Conservation (phyloP, 2,329 filamentous ascomycete species). For the Epicoccum sorghinum region DNA sequence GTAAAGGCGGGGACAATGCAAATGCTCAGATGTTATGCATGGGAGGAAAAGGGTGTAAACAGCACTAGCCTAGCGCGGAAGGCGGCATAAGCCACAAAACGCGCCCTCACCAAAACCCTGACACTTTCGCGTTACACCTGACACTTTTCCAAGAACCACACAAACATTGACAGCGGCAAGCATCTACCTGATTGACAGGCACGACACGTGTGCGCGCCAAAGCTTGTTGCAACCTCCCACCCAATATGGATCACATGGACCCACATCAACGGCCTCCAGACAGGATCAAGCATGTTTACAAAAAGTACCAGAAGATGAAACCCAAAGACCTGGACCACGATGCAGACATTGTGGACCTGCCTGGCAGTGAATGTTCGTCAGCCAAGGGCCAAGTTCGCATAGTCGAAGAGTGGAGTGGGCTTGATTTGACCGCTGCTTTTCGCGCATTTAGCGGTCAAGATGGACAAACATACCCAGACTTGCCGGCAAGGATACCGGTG, state of each 20-base stretch:
- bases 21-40: constrained; percentile 29
- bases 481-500: constrained; percentile 42
- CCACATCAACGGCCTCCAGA: constrained; percentile 80
- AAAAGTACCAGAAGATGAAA: constrained; percentile 70
- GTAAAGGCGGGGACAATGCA: constrained; percentile 18
- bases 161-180: not conserved
- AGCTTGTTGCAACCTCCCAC: not conserved
- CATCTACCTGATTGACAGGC: not conserved
- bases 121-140: constrained; percentile 13
- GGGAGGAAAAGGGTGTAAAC: constrained; percentile 31
- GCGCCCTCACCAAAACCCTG: constrained; percentile 17
- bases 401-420: constrained; percentile 26
- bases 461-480: constrained; percentile 4
- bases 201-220: not conserved
- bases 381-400: constrained; percentile 27
- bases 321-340: constrained; percentile 57
- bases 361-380: constrained; percentile 35
- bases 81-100: constrained; percentile 30
- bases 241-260: constrained; percentile 59
- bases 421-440: constrained; percentile 32
- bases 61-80: constrained; percentile 25
- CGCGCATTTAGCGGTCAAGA: constrained; percentile 29
- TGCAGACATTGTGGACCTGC: constrained; percentile 51
- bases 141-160: not conserved
- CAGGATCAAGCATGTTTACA: constrained; percentile 73